A percentile compares a stretch with the other conserved stretches of the same genome.
phyloP scores from a whole-genome alignment of 2,329 filamentous ascomycete species.

The Scedosporium minutisporum region DNA sequence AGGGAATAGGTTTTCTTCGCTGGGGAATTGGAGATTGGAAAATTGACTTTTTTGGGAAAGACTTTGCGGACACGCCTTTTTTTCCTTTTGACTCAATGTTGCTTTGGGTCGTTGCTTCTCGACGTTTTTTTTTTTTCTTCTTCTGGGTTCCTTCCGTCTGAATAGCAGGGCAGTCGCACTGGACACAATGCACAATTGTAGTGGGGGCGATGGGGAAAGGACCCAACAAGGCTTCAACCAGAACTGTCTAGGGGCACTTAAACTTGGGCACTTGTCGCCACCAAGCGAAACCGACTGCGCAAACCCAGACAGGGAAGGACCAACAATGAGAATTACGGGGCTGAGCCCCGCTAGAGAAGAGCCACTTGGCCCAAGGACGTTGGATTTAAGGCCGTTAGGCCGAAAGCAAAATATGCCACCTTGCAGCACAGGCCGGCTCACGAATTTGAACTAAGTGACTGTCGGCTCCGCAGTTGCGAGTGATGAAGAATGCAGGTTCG shows the following conservation, averaged over 20 bases:
- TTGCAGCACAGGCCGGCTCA: background rate
- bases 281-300: too few species aligned
- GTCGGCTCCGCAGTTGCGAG: background rate
- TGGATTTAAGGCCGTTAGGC: background rate
- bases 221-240: too few species aligned
- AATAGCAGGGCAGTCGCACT: background rate
- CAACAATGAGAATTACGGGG: background rate
- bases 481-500: background rate
- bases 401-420: background rate
- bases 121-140: background rate
- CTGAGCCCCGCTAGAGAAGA: background rate
- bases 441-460: background rate
- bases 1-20: background rate
- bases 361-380: background rate
- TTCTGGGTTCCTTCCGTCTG: background rate
- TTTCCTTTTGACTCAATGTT: background rate
- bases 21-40: background rate
- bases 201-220: background rate
- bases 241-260: too few species aligned
- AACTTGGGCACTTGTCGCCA: too few species aligned
- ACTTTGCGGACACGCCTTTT: background rate
- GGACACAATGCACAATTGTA: too few species aligned
- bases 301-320: background rate
- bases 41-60: background rate
- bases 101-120: background rate